Evolutionary conservation across 371 early-diverging fungal species (phyloP), one percentile per base, ranked within the genome.

Genomic region (Mucor racemosus): DNA sequence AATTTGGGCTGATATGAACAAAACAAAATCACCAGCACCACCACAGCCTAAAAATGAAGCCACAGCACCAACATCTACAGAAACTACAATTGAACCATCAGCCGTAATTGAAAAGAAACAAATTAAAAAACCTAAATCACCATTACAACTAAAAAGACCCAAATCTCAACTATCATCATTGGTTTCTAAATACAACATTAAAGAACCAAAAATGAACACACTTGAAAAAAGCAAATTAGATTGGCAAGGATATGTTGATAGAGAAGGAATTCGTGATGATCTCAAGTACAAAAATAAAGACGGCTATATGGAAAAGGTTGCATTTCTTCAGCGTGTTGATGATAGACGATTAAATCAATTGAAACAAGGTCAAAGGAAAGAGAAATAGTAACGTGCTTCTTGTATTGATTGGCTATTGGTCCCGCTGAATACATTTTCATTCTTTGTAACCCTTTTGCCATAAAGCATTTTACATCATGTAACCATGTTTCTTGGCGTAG

Each of bases 211-310:
- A 64, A 78, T 91, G 68, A 90, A 89, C 55, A 89, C 91, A 11
- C 71, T 92, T 33, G 92, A 92, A 50, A 88, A 90, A 64, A 87
- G 88, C 41, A 89, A 88, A 65, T 61, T 87, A 68, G 91, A 92
- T 67, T 90, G 91, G 92, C 82, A 87, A 61, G 75, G 75, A 14
- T 89, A 82, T 76, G 90, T 91, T 26, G 86, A 87, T 34, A 79
- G 80, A 48, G 86, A 86, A 68, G 90, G 90, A 1, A 88, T 89
- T 44, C 84, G 79, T 17, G 90, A 91, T 39, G 85, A 88, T 31
- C 66, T 92, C 38, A 86, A 86, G 64, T 88, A 87, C 63, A 85
- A 84, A 56, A 89, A 91, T 58, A 90, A 90, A 74, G 90, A 90
- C 67, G 90, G 91, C 60, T 88, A 84, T 65, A 76, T 87, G 76